Conservation (phyloP, 1,284 basidiomycete species). For the Ceratobasidium sp. region DNA sequence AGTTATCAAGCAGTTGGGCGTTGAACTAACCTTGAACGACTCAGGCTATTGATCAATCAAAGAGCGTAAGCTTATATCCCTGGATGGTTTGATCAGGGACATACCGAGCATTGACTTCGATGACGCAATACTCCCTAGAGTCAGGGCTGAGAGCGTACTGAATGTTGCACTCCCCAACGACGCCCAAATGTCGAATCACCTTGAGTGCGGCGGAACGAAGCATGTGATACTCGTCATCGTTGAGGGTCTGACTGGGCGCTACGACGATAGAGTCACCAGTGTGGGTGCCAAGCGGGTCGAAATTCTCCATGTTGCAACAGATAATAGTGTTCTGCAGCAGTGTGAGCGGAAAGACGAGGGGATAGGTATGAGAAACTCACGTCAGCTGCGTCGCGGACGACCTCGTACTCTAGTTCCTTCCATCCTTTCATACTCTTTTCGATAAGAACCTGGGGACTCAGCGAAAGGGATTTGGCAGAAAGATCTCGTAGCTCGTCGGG, state of each 20-base stretch:
- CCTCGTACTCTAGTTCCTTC: conserved; percentile 99
- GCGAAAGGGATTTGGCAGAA: conserved; percentile 88
- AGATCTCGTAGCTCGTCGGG: conserved; percentile 95
- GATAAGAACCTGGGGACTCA: conserved; percentile 96
- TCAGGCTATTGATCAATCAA: conserved; percentile 56
- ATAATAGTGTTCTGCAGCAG: conserved; percentile 83
- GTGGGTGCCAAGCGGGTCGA: conserved; percentile 98
- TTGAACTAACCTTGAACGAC: conserved; percentile 65
- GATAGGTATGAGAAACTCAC: conserved; percentile 60
- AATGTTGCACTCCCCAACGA: conserved; percentile 98
- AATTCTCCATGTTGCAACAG: conserved; percentile 99
- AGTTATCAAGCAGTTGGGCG: conserved; percentile 7
- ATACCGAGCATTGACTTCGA: conserved; percentile 94
- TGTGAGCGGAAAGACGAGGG: conserved; percentile 18
- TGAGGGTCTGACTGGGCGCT: conserved; percentile 96
- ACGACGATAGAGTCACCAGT: conserved; percentile 99
- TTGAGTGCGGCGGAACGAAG: conserved; percentile 97
- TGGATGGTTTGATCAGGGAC: conserved; percentile 51
- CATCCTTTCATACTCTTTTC: conserved; percentile 99
- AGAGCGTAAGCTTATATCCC: conserved; percentile 36
- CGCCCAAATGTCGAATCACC: conserved; percentile 96
- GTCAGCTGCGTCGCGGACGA: conserved; percentile 96
- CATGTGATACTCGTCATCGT: conserved; percentile 99
- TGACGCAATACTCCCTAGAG: conserved; percentile 96
- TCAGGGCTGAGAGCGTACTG: conserved; percentile 98